Evolutionary conservation across 116 monocot species (phyloP).

Genomic region (Dioscorea cayenensis): DNA sequence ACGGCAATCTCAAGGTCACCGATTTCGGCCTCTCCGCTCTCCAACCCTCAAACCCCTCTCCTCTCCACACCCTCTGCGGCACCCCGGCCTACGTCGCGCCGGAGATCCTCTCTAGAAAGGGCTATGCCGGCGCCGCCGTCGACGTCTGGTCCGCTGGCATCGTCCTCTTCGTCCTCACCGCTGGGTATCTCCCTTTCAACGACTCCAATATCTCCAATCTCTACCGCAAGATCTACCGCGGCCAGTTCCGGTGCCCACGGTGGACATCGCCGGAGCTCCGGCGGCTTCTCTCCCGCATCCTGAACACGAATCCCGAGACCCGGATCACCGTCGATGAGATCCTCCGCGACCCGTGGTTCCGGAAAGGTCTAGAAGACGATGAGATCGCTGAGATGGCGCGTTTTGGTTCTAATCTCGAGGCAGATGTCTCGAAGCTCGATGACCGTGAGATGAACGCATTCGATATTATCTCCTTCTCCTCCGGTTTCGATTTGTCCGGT

Average conservation of each 20-base stretch:
- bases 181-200: slow-evolving; percentile 28
- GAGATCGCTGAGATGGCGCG: background rate
- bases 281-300: slow-evolving; percentile 4
- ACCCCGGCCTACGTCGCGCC: slow-evolving; percentile 32
- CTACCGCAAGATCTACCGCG: slow-evolving; percentile 21
- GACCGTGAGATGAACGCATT: slow-evolving; percentile 22
- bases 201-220: slow-evolving; percentile 15
- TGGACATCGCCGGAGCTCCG: slow-evolving; percentile 19
- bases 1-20: slow-evolving; percentile 23
- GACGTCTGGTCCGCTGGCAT: slow-evolving; percentile 30
- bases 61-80: slow-evolving; percentile 26
- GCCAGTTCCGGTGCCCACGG: slow-evolving; percentile 12
- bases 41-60: background rate
- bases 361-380: slow-evolving; percentile 3
- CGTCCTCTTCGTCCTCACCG: slow-evolving; percentile 23
- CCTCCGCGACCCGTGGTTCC: slow-evolving; percentile 18
- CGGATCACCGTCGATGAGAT: slow-evolving; percentile 18
- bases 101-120: slow-evolving; percentile 18
- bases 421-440: background rate
- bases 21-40: slow-evolving; percentile 27
- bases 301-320: slow-evolving; percentile 14
- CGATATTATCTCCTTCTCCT: slow-evolving; percentile 27
- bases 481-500: slow-evolving; percentile 22
- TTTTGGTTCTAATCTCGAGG: background rate
- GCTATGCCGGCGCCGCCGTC: slow-evolving; percentile 15